Evolutionary conservation across 495 filamentous ascomycete species (phyloP).

Genomic region (Aspergillus bertholletiae): DNA sequence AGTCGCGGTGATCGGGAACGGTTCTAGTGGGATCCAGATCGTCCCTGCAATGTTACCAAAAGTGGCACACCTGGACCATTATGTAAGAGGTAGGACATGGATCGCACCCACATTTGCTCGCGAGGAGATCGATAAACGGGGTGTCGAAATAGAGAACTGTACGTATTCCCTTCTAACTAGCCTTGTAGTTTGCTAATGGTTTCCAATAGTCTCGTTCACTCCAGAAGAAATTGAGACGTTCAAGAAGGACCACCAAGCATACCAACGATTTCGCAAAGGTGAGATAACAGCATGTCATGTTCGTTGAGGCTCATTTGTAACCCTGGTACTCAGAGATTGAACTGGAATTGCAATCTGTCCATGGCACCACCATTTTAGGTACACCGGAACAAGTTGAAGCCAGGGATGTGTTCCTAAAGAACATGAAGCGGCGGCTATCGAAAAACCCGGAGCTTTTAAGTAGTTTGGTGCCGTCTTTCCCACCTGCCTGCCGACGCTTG

Average conservation of each 20-base stretch:
- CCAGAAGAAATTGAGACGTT: slow-evolving; percentile 45
- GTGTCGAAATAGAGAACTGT: slow-evolving; percentile 32
- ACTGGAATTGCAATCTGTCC: slow-evolving; percentile 43
- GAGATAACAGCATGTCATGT: slow-evolving; percentile 1
- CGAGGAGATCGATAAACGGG: slow-evolving; percentile 28
- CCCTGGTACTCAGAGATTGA: slow-evolving; percentile 33
- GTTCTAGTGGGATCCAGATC: slow-evolving; percentile 53
- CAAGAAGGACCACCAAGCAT: slow-evolving; percentile 34
- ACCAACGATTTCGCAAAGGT: slow-evolving; percentile 43
- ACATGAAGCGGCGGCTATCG: slow-evolving; percentile 39
- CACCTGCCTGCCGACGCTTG: slow-evolving; percentile 48
- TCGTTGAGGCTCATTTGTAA: background rate
- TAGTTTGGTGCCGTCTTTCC: slow-evolving; percentile 38
- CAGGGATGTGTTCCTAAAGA: slow-evolving; percentile 30
- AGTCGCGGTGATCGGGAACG: slow-evolving; percentile 53
- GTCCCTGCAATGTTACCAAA: slow-evolving; percentile 57
- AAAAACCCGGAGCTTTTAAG: slow-evolving; percentile 33
- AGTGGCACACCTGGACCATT: slow-evolving; percentile 45
- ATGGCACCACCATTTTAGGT: slow-evolving; percentile 33
- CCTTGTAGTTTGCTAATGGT: background rate
- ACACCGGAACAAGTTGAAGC: slow-evolving; percentile 35
- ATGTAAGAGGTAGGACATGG: slow-evolving; percentile 42
- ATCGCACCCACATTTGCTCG: slow-evolving; percentile 37
- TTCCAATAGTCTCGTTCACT: slow-evolving; percentile 29
- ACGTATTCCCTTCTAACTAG: slow-evolving; percentile 2